These are phyloP conservation scores for Phyllachora maydis DNA, from an alignment of 2,329 filamentous ascomycete species.

Conservation along the genomic window DNA sequence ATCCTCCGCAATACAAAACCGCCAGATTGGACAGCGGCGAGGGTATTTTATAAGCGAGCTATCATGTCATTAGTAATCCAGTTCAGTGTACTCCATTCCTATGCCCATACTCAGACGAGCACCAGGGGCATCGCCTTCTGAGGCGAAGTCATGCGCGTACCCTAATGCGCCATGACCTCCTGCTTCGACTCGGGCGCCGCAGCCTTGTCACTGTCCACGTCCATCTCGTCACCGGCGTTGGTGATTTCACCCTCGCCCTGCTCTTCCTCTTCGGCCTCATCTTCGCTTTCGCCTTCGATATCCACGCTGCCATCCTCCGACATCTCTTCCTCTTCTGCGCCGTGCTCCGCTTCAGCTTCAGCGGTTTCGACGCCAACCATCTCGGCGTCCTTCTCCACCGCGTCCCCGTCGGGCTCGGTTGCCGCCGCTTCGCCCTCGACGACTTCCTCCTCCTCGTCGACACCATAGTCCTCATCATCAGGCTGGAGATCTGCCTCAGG, in stretches of 20 bases:
- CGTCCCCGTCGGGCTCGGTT: slow-evolving; percentile 11
- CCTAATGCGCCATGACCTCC: slow-evolving; percentile 9
- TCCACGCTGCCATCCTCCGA: slow-evolving; percentile 17
- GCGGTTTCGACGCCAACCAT: slow-evolving; percentile 12
- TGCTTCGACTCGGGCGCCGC: slow-evolving; percentile 2
- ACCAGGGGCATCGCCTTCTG: no score
- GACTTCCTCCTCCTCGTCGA: slow-evolving; percentile 60
- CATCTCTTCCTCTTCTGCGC: slow-evolving; percentile 13
- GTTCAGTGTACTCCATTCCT: no score
- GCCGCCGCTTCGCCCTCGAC: slow-evolving; percentile 33
- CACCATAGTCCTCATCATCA: slow-evolving; percentile 80
- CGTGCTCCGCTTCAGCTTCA: slow-evolving; percentile 8
- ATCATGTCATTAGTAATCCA: no score
- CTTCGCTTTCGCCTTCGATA: slow-evolving; percentile 16
- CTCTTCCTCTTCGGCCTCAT: slow-evolving; percentile 15
- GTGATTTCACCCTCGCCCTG: slow-evolving; percentile 10
- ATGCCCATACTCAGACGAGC: no score
- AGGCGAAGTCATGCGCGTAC: neutral
- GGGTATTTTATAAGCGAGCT: no score
- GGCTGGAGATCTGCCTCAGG: slow-evolving; percentile 76
- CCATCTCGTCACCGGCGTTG: slow-evolving; percentile 13
- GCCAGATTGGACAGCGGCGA: no score
- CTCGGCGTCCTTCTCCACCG: slow-evolving; percentile 9
- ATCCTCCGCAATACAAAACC: no score
- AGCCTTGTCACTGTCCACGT: slow-evolving; percentile 11